These are phyloP conservation scores for Lachnellula willkommii DNA, from an alignment of 2,329 filamentous ascomycete genomes.

Conservation along the genomic window DNA sequence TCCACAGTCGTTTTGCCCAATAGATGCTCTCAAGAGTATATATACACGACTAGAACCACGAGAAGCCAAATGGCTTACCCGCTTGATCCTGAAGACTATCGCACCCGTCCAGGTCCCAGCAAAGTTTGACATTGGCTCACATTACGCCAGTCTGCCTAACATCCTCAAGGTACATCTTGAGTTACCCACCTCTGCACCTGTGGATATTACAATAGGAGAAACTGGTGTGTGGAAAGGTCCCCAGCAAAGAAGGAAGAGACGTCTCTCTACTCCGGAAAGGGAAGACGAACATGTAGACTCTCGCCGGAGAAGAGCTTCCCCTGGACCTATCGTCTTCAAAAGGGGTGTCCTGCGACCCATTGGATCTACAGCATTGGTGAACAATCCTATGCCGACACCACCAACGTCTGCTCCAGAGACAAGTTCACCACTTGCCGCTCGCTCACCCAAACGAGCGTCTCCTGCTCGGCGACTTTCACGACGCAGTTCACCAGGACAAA, in stretches of 20 bases:
- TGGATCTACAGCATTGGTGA: neutral
- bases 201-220: conserved; percentile 19
- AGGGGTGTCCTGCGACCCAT: conserved; percentile 3
- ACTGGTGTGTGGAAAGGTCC: conserved; percentile 8
- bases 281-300: neutral
- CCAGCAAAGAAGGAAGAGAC: neutral
- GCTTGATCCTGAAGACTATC: conserved; percentile 72
- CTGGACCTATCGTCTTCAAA: conserved; percentile 1
- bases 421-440: neutral
- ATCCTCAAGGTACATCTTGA: conserved; percentile 66
- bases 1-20: conserved; percentile 9
- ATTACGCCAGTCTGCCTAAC: conserved; percentile 65
- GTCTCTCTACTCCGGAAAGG: neutral
- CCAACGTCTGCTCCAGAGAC: neutral
- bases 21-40: conserved; percentile 47
- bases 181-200: conserved; percentile 52
- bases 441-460: neutral
- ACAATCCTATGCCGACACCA: neutral
- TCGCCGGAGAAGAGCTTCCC: conserved; percentile 1
- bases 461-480: neutral
- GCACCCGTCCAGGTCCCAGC: conserved; percentile 60
- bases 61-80: conserved; percentile 83
- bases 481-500: neutral
- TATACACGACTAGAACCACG: conserved; percentile 56
- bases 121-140: conserved; percentile 33